Evolutionary conservation across 257 asterid species (phyloP).

Genomic region (Asclepias syriaca): DNA sequence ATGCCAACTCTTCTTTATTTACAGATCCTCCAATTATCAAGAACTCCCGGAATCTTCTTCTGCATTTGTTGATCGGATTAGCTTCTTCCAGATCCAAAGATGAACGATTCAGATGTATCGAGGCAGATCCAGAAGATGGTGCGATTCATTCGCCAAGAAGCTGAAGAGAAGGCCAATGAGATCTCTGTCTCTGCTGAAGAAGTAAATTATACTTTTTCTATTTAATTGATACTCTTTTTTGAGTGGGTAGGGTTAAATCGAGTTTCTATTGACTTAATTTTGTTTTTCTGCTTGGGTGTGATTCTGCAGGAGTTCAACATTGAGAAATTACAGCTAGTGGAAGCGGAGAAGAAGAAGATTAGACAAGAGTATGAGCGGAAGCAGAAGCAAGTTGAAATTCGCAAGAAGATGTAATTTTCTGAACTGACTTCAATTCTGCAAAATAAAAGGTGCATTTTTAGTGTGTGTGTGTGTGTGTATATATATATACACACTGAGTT

Average conservation of each 20-base stretch:
- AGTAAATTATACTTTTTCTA: slow-evolving; percentile 23
- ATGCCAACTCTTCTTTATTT: neutral
- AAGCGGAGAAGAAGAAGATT: slow-evolving; percentile 98
- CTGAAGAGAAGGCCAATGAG: slow-evolving; percentile 96
- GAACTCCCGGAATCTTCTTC: neutral
- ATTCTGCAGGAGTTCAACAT: slow-evolving; percentile 80
- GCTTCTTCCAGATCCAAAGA: slow-evolving; percentile 33
- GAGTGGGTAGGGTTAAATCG: neutral
- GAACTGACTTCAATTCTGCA: neutral
- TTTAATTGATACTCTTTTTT: neutral
- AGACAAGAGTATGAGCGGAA: slow-evolving; percentile 88
- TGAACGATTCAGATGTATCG: slow-evolving; percentile 92
- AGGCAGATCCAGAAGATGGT: slow-evolving; percentile 99
- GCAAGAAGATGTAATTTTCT: slow-evolving; percentile 65
- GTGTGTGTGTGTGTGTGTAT: neutral
- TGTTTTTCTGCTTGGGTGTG: neutral
- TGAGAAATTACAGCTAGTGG: slow-evolving; percentile 92
- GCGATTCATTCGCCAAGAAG: slow-evolving; percentile 96
- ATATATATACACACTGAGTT: neutral
- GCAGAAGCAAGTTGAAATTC: slow-evolving; percentile 83
- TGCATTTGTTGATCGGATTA: slow-evolving; percentile 7
- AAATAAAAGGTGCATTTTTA: neutral
- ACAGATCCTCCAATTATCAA: neutral
- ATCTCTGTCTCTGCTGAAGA: slow-evolving; percentile 96
- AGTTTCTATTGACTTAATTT: neutral